Evolutionary conservation across 169 alveolate species (phyloP), one percentile per base, ranked within the genome.

Genomic region (Eimeria tenella): DNA sequence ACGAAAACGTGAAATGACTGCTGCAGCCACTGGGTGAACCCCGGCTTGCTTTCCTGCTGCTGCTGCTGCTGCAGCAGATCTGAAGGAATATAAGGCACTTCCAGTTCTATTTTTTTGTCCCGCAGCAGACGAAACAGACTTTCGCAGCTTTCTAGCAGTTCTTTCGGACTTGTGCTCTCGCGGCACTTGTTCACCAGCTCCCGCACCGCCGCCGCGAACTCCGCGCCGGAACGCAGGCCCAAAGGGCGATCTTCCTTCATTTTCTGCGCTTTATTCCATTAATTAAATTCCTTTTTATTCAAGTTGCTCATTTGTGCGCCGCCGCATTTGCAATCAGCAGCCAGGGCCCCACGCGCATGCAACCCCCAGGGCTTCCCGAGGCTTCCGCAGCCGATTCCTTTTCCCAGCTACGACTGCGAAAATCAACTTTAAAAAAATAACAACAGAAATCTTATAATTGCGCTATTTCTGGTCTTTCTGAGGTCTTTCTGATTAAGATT

Each of bases 81-180:
- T 9, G 65, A 31, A 49, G 88, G 88, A 53, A 10, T 4, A 55
- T 11, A 79, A 11, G 88, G 71, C 13, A 55, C 71, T 4, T 53
- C 52, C 23, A 79, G n/a, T 53, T 79, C 88, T 8, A 79, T 50
- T 49, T 79, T 79, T 17, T 79, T 79, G 62, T 53, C 62, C 23
- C 88, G n/a, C 31, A 79, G 31, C 19, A 79, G 62, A 13, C 88
- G 49, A 55, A 79, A 79, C 21, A 79, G 55, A 4, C 52, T 23
- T 49, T 79, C 88, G 62, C 68, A 79, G 31, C 31, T 50, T 19
- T 19, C 52, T 19, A 79, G 52, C 19, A 79, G 31, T 5, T 19
- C 70, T 49, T 79, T 79, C n/a, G 88, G 71, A 9, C 31, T 55
- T n/a, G 71, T 79, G 19, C 62, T 19, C 5, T 31, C 10, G 4